Evolutionary conservation across 352 stramenopile species (phyloP), one percentile per base, ranked within the genome.

Genomic region (Pythium scleroteichum): DNA sequence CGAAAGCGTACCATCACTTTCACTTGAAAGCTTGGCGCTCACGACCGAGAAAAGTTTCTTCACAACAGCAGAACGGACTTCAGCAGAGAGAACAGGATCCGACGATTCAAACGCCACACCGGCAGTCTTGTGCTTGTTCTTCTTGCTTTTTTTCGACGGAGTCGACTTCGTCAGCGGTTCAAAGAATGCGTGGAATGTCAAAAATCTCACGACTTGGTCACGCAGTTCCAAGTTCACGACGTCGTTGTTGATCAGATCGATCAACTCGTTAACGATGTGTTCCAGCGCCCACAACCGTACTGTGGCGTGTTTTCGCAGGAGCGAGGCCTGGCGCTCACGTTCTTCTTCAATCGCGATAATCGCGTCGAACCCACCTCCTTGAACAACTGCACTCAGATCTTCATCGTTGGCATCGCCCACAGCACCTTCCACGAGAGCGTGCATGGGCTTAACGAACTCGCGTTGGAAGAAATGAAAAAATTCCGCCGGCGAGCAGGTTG

Each of bases 261-360:
- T 63, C 22, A 88, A 57, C 39, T 76, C 71, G 56, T 70, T 50
- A 39, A 82, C 67, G 44, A 94, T 76, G 9, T 73, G 68, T 53
- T 94, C 85, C 8, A 94, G 41, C 20, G 85, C 78, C 85, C 85
- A 94, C 38, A 91, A 66, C 14, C 85, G 82, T 46, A 84, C 82
- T 19, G 76, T 82, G 61, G 87, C 73, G 39, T 77, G 72, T 33
- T 81, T 80, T 47, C 82, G 81, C 58, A 68, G 66, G 17, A 81
- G 26, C 33, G 66, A 51, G 52, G 85, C 78, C 17, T 78, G 70
- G n/a, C 79, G 85, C 56, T 94, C 85, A 41, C 83, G 86, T 53
- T 88, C 81, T 53, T 94, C 85, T 41, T 94, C 85, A 4, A 92
- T 72, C 17, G 79, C 79, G 23, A 94, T 60, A 54, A 94, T 77